Evolutionary conservation across 176 grass and related monocot genomes (phyloP).

Genomic region (Zoysia japonica): DNA sequence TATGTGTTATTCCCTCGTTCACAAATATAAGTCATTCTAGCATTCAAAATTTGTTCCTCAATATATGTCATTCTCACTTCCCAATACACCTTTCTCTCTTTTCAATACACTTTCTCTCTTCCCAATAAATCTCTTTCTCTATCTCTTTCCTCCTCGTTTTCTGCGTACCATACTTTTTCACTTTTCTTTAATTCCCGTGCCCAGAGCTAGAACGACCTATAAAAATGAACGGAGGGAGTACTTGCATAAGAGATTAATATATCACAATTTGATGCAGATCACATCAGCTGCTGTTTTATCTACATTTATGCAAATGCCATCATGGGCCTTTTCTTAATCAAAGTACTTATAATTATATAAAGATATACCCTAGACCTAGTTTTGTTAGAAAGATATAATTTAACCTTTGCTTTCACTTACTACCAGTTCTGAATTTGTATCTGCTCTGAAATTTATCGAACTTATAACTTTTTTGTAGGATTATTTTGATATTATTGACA

Average conservation of each 20-base stretch:
- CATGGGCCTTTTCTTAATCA: not conserved
- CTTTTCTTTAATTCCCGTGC: too few relatives aligned
- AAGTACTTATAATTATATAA: not conserved
- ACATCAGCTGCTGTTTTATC: not conserved
- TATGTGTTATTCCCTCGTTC: too few relatives aligned
- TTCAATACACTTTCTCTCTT: too few relatives aligned
- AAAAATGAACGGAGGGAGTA: not conserved
- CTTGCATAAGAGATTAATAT: conserved; percentile 17
- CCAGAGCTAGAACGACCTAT: too few relatives aligned
- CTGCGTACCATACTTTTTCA: too few relatives aligned
- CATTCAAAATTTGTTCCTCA: too few relatives aligned
- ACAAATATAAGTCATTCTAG: too few relatives aligned
- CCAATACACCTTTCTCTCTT: too few relatives aligned
- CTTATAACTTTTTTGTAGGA: conserved; percentile 49
- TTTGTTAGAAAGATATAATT: conserved; percentile 15
- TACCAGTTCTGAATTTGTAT: not conserved
- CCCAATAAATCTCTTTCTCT: too few relatives aligned
- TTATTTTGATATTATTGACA: conserved; percentile 97
- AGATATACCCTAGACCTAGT: conserved; percentile 12
- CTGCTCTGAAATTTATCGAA: conserved; percentile 7
- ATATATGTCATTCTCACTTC: too few relatives aligned
- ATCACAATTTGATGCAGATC: not conserved
- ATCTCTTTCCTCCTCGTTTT: too few relatives aligned
- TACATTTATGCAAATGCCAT: not conserved
- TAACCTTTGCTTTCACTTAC: not conserved